A percentile compares a stretch with the other conserved stretches of the same genome.
These are phyloP conservation scores for Porodaedalea pini DNA, from an alignment of 1,284 basidiomycete species.

Conservation along the genomic window DNA sequence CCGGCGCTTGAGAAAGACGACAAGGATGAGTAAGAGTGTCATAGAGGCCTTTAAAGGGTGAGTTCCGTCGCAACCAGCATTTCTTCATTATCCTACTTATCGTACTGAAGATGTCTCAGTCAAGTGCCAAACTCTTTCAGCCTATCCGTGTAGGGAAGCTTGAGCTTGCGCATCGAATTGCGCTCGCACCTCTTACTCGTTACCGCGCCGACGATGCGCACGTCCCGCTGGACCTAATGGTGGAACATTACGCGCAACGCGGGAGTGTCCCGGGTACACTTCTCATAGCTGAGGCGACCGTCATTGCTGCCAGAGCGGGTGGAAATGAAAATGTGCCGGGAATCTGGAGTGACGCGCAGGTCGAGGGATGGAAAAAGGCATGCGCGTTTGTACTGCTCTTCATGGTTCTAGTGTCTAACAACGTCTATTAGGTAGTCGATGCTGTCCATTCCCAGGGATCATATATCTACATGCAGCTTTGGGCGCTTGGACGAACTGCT, in stretches of 20 bases:
- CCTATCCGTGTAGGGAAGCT: conserved; percentile 31
- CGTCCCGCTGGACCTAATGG: conserved; percentile 23
- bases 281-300: conserved; percentile 33
- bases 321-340: conserved; percentile 25
- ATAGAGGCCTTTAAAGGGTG: background rate
- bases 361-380: conserved; percentile 31
- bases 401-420: background rate
- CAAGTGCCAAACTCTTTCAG: conserved; percentile 26
- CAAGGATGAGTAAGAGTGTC: background rate
- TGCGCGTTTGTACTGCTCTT: background rate
- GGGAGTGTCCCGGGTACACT: conserved; percentile 28
- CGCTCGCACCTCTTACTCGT: conserved; percentile 34
- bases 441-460: conserved; percentile 44
- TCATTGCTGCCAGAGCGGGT: conserved; percentile 25
- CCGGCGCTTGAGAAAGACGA: too few species aligned
- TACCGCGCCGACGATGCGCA: conserved; percentile 28
- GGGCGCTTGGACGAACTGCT: conserved; percentile 46
- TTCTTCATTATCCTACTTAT: background rate
- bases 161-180: conserved; percentile 28
- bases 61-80: background rate
- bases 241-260: conserved; percentile 31
- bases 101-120: background rate
- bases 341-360: conserved; percentile 29
- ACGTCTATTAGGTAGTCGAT: conserved; percentile 26
- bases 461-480: conserved; percentile 46